Conservation (phyloP, 345 rosid species). For the Linum tenue region DNA sequence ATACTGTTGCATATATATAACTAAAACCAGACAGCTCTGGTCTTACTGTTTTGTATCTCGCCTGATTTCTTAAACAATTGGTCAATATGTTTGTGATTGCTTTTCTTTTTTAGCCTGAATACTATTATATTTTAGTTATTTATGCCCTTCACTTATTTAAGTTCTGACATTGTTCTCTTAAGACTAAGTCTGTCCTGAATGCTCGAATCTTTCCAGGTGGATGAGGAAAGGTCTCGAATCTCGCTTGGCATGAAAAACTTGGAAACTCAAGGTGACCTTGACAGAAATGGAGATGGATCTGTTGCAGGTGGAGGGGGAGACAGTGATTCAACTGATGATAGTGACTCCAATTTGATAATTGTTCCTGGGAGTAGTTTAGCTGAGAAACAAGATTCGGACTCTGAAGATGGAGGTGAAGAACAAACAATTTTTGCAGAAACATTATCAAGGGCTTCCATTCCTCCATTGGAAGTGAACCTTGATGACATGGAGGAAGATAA, state of each 20-base stretch:
- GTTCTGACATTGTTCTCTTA: background rate
- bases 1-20: background rate
- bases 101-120: too few species aligned
- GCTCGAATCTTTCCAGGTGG: conserved; percentile 38
- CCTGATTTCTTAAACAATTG: too few species aligned
- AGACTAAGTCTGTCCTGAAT: background rate
- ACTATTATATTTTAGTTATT: background rate
- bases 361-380: conserved; percentile 18
- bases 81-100: too few species aligned
- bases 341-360: conserved; percentile 6
- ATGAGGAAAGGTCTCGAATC: conserved; percentile 62
- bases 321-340: conserved; percentile 21
- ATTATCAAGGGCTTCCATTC: conserved; percentile 70
- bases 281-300: conserved; percentile 31
- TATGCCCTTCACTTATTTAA: background rate
- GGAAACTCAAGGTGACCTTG: conserved; percentile 28
- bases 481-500: conserved; percentile 52
- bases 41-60: too few species aligned
- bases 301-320: conserved; percentile 33
- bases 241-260: conserved; percentile 84
- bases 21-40: too few species aligned
- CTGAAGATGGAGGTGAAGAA: conserved; percentile 35
- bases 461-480: conserved; percentile 73
- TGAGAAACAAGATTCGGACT: conserved; percentile 22
- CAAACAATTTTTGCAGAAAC: conserved; percentile 42